Base-by-base conservation (phyloP, 2,329 filamentous ascomycete species). In the Intubia oerlemansii region DNA sequence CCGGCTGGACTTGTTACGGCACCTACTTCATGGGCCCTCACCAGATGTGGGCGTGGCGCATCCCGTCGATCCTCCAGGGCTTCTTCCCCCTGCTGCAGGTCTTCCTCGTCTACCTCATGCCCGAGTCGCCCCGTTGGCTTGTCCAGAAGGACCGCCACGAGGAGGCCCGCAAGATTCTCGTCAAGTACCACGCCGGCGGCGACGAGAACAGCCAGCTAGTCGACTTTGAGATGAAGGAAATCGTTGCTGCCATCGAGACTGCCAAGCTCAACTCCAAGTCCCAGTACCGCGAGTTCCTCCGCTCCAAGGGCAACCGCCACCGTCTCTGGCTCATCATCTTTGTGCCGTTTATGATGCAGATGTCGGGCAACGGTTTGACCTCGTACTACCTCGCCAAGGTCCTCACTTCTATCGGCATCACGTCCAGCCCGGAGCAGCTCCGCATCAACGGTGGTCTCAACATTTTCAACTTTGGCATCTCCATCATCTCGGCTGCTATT, bases 1-100 rank as follows among this genome's bases (percentile, higher is more conserved):
- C 79, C 0, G 60, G 68, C 0, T 82, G 77, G 76, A 66, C 77
- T 27, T 69, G 67, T 0, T 85, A 71, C 35, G 78, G 70, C 25
- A 53, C 51, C 11, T 53, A 43, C 27, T 17, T 22, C 11, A 21
- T 43, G 35, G 18, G 37, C 36, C 25, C 15, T 15, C 30, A 27
- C 0, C 40, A 36, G 4, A 29, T 41, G 4, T 38, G 42, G 31
- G 32, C 42, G 7, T 38, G 42, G 31, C 43, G 47, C 2, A 44
- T 51, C 20, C 47, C 63, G 0, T 58, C 68, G 34, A 31, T 53
- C 5, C 43, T 62, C 5, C 57, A 62, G 36, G 30, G 43, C 31
- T 33, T 24, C 12, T 33, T 35, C 5, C 34, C 35, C 1, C 10
- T 39, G 2, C 13, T 32, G 5, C 34, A 36, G 29, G 25, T 35